Percentiles rank a stretch among this genome's conserved stretches.
These are phyloP conservation scores for Stipa capillata DNA, from an alignment of 176 grass and related monocot genomes.

Conservation along the genomic window DNA sequence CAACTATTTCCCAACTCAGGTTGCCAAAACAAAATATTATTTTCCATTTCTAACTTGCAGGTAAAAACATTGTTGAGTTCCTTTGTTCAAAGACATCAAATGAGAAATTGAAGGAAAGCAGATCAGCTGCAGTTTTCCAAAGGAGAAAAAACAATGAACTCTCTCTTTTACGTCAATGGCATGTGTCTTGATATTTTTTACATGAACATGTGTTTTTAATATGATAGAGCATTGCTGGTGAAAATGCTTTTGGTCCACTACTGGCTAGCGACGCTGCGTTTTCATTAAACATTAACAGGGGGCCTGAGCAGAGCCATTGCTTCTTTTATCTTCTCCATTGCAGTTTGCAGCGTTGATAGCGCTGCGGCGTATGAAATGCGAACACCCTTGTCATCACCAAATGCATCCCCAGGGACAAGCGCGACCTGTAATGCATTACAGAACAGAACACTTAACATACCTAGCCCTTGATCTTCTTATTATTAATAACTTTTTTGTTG, in stretches of 20 bases:
- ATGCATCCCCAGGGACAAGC: conserved; percentile 81
- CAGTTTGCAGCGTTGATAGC: conserved; percentile 59
- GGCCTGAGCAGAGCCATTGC: conserved; percentile 57
- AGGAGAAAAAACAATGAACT: background rate
- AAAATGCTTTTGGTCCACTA: background rate
- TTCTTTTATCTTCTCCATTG: conserved; percentile 71
- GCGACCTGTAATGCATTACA: conserved; percentile 48
- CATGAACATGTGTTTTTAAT: background rate
- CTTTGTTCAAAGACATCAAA: background rate
- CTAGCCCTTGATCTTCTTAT: background rate
- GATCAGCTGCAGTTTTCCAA: background rate
- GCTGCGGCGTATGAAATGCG: conserved; percentile 88
- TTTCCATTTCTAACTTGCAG: background rate
- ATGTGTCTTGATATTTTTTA: background rate
- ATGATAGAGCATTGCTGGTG: background rate
- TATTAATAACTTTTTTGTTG: no score
- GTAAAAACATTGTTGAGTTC: background rate
- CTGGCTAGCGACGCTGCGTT: no score
- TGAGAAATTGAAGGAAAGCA: background rate
- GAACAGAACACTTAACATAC: background rate
- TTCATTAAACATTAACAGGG: conserved; percentile 46
- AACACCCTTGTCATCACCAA: conserved; percentile 79
- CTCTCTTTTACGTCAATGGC: conserved; percentile 1
- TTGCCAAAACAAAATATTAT: background rate
- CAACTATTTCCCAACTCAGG: background rate